Evolutionary conservation across 1,139 yeast genomes (phyloP).

Genomic region (Pichia norvegensis): DNA sequence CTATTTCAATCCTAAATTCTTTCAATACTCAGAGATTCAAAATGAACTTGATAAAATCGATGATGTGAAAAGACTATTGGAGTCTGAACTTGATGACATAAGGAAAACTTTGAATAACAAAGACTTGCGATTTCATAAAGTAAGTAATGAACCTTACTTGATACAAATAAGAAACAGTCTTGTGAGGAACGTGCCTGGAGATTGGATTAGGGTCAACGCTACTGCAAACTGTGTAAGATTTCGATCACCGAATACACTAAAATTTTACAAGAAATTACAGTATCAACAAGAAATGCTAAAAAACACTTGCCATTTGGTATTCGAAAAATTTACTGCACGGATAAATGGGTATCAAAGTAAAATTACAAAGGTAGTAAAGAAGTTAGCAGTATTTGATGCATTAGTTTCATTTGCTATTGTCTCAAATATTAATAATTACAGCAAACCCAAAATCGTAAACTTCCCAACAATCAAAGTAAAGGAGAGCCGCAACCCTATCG

Average conservation of each 20-base stretch:
- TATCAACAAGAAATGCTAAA: conserved; percentile 56
- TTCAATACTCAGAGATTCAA: conserved; percentile 34
- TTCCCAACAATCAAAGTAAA: conserved; percentile 44
- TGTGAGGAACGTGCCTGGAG: conserved; percentile 50
- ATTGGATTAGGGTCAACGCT: conserved; percentile 71
- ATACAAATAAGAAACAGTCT: conserved; percentile 65
- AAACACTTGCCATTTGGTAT: conserved; percentile 50
- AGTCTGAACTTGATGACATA: conserved; percentile 43
- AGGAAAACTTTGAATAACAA: conserved; percentile 48
- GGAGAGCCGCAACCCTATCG: conserved; percentile 73
- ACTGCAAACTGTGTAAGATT: conserved; percentile 68
- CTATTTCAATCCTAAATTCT: conserved; percentile 45
- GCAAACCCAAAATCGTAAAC: conserved; percentile 51
- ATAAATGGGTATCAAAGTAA: conserved; percentile 44
- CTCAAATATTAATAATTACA: conserved; percentile 38
- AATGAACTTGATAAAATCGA: conserved; percentile 37
- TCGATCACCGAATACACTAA: conserved; percentile 51
- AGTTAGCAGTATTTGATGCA: conserved; percentile 64
- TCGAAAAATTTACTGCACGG: conserved; percentile 40
- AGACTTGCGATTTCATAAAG: conserved; percentile 46
- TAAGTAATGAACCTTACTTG: conserved; percentile 58
- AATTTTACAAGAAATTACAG: conserved; percentile 47
- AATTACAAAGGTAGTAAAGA: conserved; percentile 43
- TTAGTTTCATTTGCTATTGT: conserved; percentile 63
- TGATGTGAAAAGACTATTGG: conserved; percentile 34